Evolutionary conservation across 306 rosid species (phyloP), one percentile per base, ranked within the genome.

Genomic region (Castanospermum australe): DNA sequence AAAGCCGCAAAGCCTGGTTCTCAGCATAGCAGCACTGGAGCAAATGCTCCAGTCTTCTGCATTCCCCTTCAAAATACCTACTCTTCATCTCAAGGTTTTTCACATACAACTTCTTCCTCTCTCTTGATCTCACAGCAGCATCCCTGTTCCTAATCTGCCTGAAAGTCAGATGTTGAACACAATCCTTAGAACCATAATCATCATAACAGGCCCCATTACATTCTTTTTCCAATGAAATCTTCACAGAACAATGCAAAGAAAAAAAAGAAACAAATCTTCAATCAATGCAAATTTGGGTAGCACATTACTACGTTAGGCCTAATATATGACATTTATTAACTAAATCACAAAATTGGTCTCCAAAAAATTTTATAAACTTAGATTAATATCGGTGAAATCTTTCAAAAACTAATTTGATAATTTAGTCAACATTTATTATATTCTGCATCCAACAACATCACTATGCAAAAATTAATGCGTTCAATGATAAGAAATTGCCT

Each of bases 91-190:
- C 97, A 51, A 94, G 90, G 82, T 92, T 80, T 76, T 44, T 90
- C 69, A 94, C 88, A 80, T 91, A 83, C 82, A 55, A 36, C 86
- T 88, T 94, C 86, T 85, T 94, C 93, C 98, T 92, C 84, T 94
- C 97, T 80, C 98, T 87, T 0, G 97, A 94, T 83, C 64, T 89
- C 78, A 90, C 82, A 5, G 98, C 98, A n/a, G 98, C 91, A 75
- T 90, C 97, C 87, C 96, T 89, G 75, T 94, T 94, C 84, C 97
- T 92, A 88, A 90, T 60, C 82, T 88, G 92, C 97, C 98, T 92
- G 97, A 77, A 84, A 78, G 1, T 20, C 69, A 55, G 36, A 79
- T 18, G 44, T 50, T 10, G 41, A 38, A 30, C 28, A 33, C 64
- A 45, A 52, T 52, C 32, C 62, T 81, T 39, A 76, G 24, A 71